Evolutionary conservation across 1,284 basidiomycete genomes (phyloP).

Genomic region (Tylopilus sp.): DNA sequence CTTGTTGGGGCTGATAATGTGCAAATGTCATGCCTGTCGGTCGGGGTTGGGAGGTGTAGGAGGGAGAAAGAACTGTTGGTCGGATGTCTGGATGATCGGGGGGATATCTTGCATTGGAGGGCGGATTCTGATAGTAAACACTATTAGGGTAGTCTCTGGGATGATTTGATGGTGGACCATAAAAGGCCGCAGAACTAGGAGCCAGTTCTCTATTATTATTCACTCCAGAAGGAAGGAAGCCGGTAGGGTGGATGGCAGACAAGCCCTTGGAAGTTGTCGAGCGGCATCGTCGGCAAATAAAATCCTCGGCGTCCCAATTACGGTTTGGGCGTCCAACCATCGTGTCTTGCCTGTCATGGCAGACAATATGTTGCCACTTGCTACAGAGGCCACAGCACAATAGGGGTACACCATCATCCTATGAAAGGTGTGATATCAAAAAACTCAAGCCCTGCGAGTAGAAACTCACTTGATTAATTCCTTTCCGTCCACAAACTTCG

Average conservation of each 20-base stretch:
- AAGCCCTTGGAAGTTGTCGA: constrained; percentile 12
- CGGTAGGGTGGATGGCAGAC: constrained; percentile 9
- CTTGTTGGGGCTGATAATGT: constrained; percentile 36
- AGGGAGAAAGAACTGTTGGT: constrained; percentile 15
- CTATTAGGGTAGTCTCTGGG: constrained; percentile 15
- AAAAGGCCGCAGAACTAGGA: constrained; percentile 14
- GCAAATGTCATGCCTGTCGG: constrained; percentile 32
- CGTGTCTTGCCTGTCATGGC: constrained; percentile 64
- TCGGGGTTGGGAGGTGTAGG: constrained; percentile 19
- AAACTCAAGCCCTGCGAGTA: constrained; percentile 1
- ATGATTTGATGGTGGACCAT: constrained; percentile 13
- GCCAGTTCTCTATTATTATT: constrained; percentile 9
- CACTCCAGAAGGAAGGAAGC: constrained; percentile 9
- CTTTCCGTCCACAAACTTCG: constrained; percentile 71
- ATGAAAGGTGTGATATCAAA: constrained; percentile 4
- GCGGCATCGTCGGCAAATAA: constrained; percentile 53
- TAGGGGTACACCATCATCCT: constrained; percentile 76
- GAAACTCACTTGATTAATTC: constrained; percentile 60
- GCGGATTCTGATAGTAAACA: constrained; percentile 17
- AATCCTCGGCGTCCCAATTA: constrained; percentile 71
- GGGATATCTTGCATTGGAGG: constrained; percentile 21
- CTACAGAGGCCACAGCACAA: constrained; percentile 76
- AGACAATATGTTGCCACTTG: constrained; percentile 82
- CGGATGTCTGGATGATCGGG: constrained; percentile 22
- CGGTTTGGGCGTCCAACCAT: constrained; percentile 55